phyloP scores from a whole-genome alignment of 345 rosid genomes.

The Excoecaria agallocha region DNA sequence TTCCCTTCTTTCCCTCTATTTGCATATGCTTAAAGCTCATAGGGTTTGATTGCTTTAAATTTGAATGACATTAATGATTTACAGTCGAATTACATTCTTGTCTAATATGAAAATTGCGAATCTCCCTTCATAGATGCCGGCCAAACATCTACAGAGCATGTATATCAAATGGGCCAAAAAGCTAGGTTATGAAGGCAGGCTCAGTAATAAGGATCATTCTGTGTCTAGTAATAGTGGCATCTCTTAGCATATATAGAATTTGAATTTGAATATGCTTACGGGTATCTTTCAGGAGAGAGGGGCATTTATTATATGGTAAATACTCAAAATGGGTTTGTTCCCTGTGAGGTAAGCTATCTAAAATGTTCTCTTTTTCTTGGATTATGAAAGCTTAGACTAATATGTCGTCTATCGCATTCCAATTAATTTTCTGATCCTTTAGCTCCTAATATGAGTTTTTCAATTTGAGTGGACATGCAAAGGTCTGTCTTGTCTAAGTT shows the following conservation, averaged over 20 bases:
- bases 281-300: constrained; percentile 73
- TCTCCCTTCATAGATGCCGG: constrained; percentile 52
- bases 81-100: neutral
- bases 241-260: constrained; percentile 62
- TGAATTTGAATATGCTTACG: constrained; percentile 70
- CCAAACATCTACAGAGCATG: constrained; percentile 62
- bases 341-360: constrained; percentile 35
- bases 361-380: neutral
- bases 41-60: neutral
- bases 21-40: neutral
- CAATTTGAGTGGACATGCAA: neutral
- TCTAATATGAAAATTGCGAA: constrained; percentile 2
- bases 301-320: constrained; percentile 56
- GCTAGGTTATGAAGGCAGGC: constrained; percentile 57
- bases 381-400: neutral
- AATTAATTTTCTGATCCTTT: neutral
- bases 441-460: neutral
- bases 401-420: neutral
- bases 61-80: constrained; percentile 6
- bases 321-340: constrained; percentile 30
- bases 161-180: constrained; percentile 72
- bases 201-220: constrained; percentile 48
- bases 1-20: no score
- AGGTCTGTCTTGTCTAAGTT: neutral
- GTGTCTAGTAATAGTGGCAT: constrained; percentile 33